Percentiles rank a stretch among this genome's conserved stretches.
phyloP scores from a whole-genome alignment of 352 stramenopile species.

The Achlya hypogyna region DNA sequence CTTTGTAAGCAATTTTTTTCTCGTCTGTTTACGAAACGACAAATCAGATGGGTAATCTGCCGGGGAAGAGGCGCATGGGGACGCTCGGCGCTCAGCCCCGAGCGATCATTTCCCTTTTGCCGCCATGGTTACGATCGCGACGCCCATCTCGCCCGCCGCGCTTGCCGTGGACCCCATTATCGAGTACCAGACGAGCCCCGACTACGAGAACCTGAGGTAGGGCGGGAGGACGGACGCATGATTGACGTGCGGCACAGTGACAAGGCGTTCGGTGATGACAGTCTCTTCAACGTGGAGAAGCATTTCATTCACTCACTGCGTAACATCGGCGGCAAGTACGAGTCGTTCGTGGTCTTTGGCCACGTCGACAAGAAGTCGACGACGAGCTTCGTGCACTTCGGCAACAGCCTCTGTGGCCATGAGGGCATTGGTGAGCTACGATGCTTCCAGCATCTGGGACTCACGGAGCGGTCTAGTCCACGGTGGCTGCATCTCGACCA shows the following conservation, averaged over 20 bases:
- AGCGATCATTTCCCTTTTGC: neutral
- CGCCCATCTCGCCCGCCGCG: neutral
- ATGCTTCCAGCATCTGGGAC: neutral
- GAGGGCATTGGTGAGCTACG: constrained; percentile 8
- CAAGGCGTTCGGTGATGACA: neutral
- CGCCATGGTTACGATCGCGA: neutral
- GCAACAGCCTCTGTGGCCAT: constrained; percentile 14
- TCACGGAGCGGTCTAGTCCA: neutral
- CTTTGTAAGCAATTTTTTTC: neutral
- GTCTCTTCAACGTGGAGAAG: neutral
- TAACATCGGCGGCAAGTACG: constrained; percentile 18
- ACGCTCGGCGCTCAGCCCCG: neutral
- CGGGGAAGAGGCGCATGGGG: neutral
- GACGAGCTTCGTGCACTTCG: constrained; percentile 18
- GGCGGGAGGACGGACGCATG: neutral
- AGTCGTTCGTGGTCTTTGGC: constrained; percentile 14
- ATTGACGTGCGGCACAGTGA: neutral
- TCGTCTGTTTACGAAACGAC: neutral
- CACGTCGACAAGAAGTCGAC: constrained; percentile 7
- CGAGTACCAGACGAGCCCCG: neutral
- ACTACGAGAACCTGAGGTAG: constrained; percentile 6
- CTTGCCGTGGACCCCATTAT: neutral
- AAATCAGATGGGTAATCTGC: neutral
- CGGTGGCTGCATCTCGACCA: constrained; percentile 18
- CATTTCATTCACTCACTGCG: constrained; percentile 20